phyloP scores from a whole-genome alignment of 1,284 basidiomycete species.

The Fomitopsis betulina region DNA sequence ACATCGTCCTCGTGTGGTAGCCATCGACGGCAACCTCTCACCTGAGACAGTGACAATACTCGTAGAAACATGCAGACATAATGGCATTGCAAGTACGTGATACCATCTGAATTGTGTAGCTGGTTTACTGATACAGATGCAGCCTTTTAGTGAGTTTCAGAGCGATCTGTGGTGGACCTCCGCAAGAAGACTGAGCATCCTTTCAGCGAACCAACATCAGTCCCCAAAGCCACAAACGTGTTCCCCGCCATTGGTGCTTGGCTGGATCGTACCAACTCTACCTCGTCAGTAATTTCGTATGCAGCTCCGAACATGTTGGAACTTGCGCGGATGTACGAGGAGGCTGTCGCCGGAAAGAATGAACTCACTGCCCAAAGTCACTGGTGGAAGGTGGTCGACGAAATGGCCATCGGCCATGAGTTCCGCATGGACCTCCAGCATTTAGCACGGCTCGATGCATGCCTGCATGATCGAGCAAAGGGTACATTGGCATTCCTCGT shows the following conservation, averaged over 20 bases:
- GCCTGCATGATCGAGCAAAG: conserved; percentile 33
- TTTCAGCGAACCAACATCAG: conserved; percentile 81
- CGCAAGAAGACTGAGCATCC: conserved; percentile 1
- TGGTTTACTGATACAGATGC: not conserved
- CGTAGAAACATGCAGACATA: conserved; percentile 43
- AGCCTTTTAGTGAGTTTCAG: conserved; percentile 57
- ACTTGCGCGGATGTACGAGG: conserved; percentile 60
- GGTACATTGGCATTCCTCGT: conserved; percentile 62
- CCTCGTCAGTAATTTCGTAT: conserved; percentile 53
- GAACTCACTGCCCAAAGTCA: conserved; percentile 45
- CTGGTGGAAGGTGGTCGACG: conserved; percentile 68
- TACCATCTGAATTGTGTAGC: not conserved
- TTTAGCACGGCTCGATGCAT: conserved; percentile 43
- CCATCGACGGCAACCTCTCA: conserved; percentile 80
- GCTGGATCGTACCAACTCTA: conserved; percentile 20
- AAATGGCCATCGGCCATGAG: conserved; percentile 53
- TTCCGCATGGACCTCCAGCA: conserved; percentile 65
- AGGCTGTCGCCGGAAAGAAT: conserved; percentile 39
- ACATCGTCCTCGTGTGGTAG: conserved; percentile 58
- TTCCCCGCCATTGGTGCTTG: conserved; percentile 54
- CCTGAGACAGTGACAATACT: conserved; percentile 48
- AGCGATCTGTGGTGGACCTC: not conserved
- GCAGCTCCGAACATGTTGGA: conserved; percentile 81
- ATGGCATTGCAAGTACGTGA: conserved; percentile 49
- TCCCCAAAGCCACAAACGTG: conserved; percentile 71